Evolutionary conservation across 2,329 filamentous ascomycete species (phyloP).

Genomic region (Alternaria sp.): DNA sequence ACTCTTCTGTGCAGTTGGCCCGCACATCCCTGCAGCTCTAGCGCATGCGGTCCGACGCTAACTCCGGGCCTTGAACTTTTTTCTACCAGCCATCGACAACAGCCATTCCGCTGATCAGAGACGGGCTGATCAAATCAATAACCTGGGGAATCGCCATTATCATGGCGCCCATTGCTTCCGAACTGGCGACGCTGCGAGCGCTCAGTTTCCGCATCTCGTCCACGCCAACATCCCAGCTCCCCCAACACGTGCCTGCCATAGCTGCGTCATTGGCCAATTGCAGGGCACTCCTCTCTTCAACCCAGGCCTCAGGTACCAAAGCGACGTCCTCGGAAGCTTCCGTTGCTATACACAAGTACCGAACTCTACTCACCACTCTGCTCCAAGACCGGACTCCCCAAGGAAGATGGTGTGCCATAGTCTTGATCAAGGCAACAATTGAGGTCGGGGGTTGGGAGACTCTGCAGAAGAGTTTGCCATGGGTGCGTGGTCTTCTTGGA

Average conservation of each 20-base stretch:
- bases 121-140: neutral
- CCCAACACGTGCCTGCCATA: slow-evolving; percentile 73
- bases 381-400: slow-evolving; percentile 77
- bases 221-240: slow-evolving; percentile 74
- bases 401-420: slow-evolving; percentile 77
- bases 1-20: slow-evolving; percentile 17
- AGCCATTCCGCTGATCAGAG: neutral
- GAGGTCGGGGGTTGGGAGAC: slow-evolving; percentile 87
- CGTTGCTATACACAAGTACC: slow-evolving; percentile 80
- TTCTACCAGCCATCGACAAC: slow-evolving; percentile 9
- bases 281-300: slow-evolving; percentile 66
- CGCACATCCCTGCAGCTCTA: slow-evolving; percentile 28
- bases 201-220: slow-evolving; percentile 74
- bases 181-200: slow-evolving; percentile 41
- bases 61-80: slow-evolving; percentile 34
- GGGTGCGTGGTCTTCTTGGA: slow-evolving; percentile 77
- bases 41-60: slow-evolving; percentile 28
- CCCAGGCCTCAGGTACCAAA: slow-evolving; percentile 63
- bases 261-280: slow-evolving; percentile 62
- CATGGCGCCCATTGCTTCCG: slow-evolving; percentile 36
- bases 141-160: neutral
- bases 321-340: slow-evolving; percentile 69
- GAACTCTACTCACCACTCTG: slow-evolving; percentile 76
- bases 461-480: slow-evolving; percentile 73
- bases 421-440: slow-evolving; percentile 78